Evolutionary conservation across 371 early-diverging fungal species (phyloP).

Genomic region (Mortierella sp.): DNA sequence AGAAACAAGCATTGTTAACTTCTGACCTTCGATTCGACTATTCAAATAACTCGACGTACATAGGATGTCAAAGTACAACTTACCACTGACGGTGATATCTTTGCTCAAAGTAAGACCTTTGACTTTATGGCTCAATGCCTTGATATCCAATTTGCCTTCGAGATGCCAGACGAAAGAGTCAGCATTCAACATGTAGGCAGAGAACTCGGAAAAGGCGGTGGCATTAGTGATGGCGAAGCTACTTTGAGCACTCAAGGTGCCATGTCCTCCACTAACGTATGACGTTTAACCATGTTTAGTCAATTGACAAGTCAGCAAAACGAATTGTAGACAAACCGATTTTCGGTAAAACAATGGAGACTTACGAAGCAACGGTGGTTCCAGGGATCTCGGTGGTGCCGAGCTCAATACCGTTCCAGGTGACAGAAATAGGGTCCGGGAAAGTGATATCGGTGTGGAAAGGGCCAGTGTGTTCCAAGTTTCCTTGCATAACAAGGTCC

Average conservation of each 20-base stretch:
- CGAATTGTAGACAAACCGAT: too few species aligned
- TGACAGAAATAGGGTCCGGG: conserved; percentile 63
- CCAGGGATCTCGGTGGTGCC: conserved; percentile 67
- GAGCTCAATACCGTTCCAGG: conserved; percentile 65
- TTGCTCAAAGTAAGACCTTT: conserved; percentile 51
- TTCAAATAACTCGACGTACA: too few species aligned
- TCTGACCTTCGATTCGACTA: too few species aligned
- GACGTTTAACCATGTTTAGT: too few species aligned
- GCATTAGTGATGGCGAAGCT: conserved; percentile 61
- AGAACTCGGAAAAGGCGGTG: conserved; percentile 63
- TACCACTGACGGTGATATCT: conserved; percentile 60
- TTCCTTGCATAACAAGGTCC: conserved; percentile 64
- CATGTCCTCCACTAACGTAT: conserved; percentile 58
- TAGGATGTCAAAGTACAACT: not conserved
- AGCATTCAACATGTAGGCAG: conserved; percentile 68
- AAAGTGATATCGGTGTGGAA: conserved; percentile 68
- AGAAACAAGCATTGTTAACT: too few species aligned
- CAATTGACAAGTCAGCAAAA: too few species aligned
- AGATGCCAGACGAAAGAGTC: conserved; percentile 70
- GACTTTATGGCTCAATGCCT: conserved; percentile 68
- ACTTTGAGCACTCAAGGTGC: conserved; percentile 60
- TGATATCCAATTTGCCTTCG: conserved; percentile 62
- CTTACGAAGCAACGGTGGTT: conserved; percentile 44
- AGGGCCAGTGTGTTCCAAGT: conserved; percentile 68
- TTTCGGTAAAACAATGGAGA: not conserved